Percentiles rank a stretch among this genome's conserved stretches.
These are phyloP conservation scores for Lasiodiplodia sp. DNA, from an alignment of 2,329 filamentous ascomycete species.

Conservation along the genomic window DNA sequence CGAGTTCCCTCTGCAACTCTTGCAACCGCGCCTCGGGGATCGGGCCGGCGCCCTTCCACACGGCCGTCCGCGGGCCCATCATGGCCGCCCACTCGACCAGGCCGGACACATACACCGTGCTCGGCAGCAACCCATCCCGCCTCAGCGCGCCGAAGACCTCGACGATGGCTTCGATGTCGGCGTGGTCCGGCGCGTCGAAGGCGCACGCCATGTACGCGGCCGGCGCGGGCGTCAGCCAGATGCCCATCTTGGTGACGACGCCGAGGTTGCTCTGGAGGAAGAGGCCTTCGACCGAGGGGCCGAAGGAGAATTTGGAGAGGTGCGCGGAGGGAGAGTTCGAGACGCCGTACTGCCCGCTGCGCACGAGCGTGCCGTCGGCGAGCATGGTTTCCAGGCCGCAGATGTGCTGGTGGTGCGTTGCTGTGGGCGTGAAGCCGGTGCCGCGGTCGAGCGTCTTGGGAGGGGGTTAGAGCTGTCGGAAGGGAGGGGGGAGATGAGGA, in stretches of 20 bases:
- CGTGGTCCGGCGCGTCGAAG: constrained; percentile 56
- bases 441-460: constrained; percentile 34
- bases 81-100: constrained; percentile 52
- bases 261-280: constrained; percentile 47
- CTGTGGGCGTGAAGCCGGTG: constrained; percentile 47
- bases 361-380: constrained; percentile 47
- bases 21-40: constrained; percentile 52
- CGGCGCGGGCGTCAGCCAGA: constrained; percentile 62
- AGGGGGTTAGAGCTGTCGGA: not conserved
- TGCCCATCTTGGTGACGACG: constrained; percentile 59
- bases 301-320: constrained; percentile 46
- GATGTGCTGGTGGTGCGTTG: constrained; percentile 55
- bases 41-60: constrained; percentile 38
- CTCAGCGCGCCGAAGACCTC: constrained; percentile 57
- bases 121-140: constrained; percentile 52
- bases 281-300: constrained; percentile 46
- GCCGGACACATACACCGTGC: constrained; percentile 52
- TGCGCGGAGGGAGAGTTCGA: constrained; percentile 38
- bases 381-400: constrained; percentile 55
- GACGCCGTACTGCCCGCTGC: constrained; percentile 53
- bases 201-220: constrained; percentile 55
- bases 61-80: constrained; percentile 46
- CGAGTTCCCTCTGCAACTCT: constrained; percentile 49
- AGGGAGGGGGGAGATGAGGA: no score
- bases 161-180: constrained; percentile 57